Base-by-base conservation (phyloP, 768 basidiomycete genomes). In the Hygrocybe coccinea region DNA sequence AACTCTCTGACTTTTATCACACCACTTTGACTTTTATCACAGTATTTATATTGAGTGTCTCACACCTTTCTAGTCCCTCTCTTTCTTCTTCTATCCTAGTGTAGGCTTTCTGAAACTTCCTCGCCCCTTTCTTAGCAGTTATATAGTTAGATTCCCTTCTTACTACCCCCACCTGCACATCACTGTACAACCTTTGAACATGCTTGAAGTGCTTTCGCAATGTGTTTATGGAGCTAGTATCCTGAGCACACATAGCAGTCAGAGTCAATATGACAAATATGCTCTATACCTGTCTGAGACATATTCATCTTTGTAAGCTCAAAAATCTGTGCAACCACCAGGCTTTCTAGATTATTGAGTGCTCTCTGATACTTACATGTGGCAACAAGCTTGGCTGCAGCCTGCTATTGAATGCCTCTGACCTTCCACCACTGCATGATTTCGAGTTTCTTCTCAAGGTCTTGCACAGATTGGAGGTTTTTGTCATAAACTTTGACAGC, bases 201-300 rank as follows among this genome's bases (percentile, higher is more conserved):
- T 2, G 57, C 52, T 35, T 65, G 51, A 3, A 70, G 57, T 0
- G 67, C 62, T 29, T 59, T 63, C 8, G 58, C 56, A 36, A 70
- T 65, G 48, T 70, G 67, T 24, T 61, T 66, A 0, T 63, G 35
- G 4, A 70, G 51, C 21, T 64, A 64, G 57, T 70, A 72, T 2
- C 69, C 70, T 70, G 12, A 15, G 7, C 11, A 44, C 45, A 39
- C n/a, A 25, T 52, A 37, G 21, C 48, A 24, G 8, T 8, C 8
- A 29, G 4, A 29, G 8, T 8, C 29, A 3, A 29, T 29, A n/a
- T n/a, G n/a, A n/a, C 29, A 29, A 8, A 29, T 8, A 29, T 29
- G 29, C 8, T 3, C 29, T 4, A 29, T 52, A 72, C 72, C 67
- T 1, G 65, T 71, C 2, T 59, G 50, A 2, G 62, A 57, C 55